These are phyloP conservation scores for Metschnikowia matae DNA, from an alignment of 805 yeast genomes.

Conservation along the genomic window DNA sequence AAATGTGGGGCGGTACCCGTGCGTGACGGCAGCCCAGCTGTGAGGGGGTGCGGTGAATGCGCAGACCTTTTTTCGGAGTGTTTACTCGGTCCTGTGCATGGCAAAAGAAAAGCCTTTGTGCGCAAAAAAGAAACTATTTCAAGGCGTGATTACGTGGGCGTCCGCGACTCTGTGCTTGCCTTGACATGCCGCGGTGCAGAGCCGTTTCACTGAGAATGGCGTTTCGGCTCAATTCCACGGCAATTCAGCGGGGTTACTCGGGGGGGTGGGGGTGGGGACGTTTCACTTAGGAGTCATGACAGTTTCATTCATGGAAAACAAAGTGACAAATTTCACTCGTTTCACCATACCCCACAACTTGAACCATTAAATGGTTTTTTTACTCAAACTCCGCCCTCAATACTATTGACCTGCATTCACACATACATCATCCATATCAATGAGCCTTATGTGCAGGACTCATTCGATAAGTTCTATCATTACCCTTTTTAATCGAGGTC, in stretches of 20 bases:
- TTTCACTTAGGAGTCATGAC: neutral
- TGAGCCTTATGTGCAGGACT: too few species aligned
- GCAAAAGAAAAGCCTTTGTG: neutral
- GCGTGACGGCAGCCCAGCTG: neutral
- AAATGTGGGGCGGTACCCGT: neutral
- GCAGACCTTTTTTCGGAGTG: conserved; percentile 4
- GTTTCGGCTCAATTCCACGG: neutral
- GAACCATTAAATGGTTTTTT: too few species aligned
- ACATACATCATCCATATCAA: too few species aligned
- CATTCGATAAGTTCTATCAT: too few species aligned
- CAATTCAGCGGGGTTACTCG: too few species aligned
- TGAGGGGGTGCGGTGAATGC: neutral
- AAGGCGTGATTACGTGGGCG: neutral
- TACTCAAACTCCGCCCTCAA: too few species aligned
- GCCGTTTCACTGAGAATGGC: neutral
- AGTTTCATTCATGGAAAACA: neutral
- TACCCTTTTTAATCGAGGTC: too few species aligned
- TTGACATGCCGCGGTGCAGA: neutral
- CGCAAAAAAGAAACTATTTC: neutral
- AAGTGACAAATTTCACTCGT: too few species aligned
- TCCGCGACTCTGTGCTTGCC: neutral
- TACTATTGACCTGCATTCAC: too few species aligned
- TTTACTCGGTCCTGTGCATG: neutral
- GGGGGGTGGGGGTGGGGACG: too few species aligned
- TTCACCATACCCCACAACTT: too few species aligned